Conservation (phyloP, 495 filamentous ascomycete species). For the Symbiotaphrina buchneri region DNA sequence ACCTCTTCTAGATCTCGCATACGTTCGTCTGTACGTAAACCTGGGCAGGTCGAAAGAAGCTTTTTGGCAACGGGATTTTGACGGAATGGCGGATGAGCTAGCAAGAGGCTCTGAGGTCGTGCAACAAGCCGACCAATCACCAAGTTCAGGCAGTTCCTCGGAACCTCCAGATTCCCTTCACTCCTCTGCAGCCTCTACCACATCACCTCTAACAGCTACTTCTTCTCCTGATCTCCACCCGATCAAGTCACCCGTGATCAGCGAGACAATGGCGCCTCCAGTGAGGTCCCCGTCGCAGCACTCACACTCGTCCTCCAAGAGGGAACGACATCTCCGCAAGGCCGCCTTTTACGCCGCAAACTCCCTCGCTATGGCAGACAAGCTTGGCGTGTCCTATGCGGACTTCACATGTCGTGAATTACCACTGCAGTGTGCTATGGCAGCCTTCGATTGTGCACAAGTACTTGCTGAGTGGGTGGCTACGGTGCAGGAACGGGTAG, state of each 20-base stretch:
- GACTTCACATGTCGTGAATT: constrained; percentile 72
- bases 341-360: constrained; percentile 90
- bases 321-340: constrained; percentile 78
- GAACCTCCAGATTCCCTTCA: constrained; percentile 27
- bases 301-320: constrained; percentile 27
- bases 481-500: constrained; percentile 86
- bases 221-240: constrained; percentile 23
- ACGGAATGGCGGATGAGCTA: constrained; percentile 78
- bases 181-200: constrained; percentile 23
- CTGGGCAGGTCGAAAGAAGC: constrained; percentile 78
- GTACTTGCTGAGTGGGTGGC: constrained; percentile 93
- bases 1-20: constrained; percentile 82
- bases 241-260: constrained; percentile 7
- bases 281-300: constrained; percentile 10
- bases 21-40: constrained; percentile 84
- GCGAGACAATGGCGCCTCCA: constrained; percentile 11
- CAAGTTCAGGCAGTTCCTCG: constrained; percentile 17
- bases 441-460: constrained; percentile 88
- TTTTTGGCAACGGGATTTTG: constrained; percentile 88
- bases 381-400: constrained; percentile 67
- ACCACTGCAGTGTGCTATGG: constrained; percentile 85
- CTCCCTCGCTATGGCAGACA: constrained; percentile 76
- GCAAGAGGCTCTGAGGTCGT: constrained; percentile 57
- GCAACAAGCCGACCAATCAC: constrained; percentile 49
- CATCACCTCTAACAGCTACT: constrained; percentile 28